phyloP scores from a whole-genome alignment of 1,139 yeast genomes.

The Taphrina confusa region DNA sequence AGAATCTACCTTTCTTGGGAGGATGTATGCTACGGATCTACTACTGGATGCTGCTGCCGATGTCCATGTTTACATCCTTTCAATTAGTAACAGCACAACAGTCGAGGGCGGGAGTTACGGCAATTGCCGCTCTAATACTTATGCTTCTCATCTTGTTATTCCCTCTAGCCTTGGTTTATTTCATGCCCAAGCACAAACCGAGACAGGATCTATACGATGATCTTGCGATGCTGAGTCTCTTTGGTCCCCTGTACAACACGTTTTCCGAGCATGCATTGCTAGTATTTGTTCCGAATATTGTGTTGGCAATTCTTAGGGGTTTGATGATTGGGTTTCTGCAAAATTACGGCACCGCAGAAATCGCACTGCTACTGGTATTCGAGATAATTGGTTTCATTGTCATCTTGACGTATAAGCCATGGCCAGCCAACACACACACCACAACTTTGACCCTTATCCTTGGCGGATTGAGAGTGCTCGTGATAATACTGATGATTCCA shows the following conservation, averaged over 20 bases:
- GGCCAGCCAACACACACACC: constrained; percentile 45
- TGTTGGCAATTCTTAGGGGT: constrained; percentile 44
- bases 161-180: constrained; percentile 41
- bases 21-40: constrained; percentile 25
- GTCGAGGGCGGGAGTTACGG: constrained; percentile 43
- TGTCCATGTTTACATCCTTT: constrained; percentile 45
- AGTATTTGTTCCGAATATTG: constrained; percentile 38
- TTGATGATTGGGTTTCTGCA: constrained; percentile 47
- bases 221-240: constrained; percentile 43
- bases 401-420: constrained; percentile 44
- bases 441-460: constrained; percentile 42
- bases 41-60: constrained; percentile 44
- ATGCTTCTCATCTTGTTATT: constrained; percentile 43
- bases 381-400: constrained; percentile 44
- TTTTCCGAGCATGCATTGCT: constrained; percentile 41
- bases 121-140: constrained; percentile 44
- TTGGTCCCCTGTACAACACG: constrained; percentile 46
- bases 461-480: constrained; percentile 42
- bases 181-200: constrained; percentile 40
- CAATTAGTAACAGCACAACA: constrained; percentile 44
- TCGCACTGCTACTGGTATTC: constrained; percentile 44
- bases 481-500: constrained; percentile 44
- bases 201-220: constrained; percentile 43
- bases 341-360: constrained; percentile 47
- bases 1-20: constrained; percentile 29